Evolutionary conservation across 495 filamentous ascomycete genomes (phyloP), one percentile per base, ranked within the genome.

Genomic region (Astrothelium macrocarpum): DNA sequence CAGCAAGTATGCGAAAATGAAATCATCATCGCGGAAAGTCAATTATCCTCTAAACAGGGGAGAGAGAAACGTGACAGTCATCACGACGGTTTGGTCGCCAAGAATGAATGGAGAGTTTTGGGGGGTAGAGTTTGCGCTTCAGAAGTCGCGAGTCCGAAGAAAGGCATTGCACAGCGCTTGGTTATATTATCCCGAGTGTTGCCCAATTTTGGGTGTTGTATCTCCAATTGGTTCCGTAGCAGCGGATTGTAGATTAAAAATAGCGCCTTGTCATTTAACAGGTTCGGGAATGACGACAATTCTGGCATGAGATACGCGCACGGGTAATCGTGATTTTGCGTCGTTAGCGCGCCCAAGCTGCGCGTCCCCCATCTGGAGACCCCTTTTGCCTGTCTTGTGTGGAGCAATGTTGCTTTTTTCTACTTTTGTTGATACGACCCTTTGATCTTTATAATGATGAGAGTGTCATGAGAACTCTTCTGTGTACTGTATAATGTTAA

Each of bases 81-180:
- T n/a, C n/a, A 39, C 5, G 14, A 39, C 14, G 34, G 5, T 39
- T 39, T 5, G 34, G 14, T 14, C 34, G 34, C 34, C 34, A 64
- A 68, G 63, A 60, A 65, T 29, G 65, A 60, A 20, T 25, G 43
- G 62, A 59, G 53, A 34, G 32, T 59, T 59, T 36, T 66, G 2
- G 53, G n/a, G 9, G 16, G 46, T n/a, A 53, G 49, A 56, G 49
- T 5, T 18, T 5, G 20, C 26, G n/a, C 34, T 5, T 39, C 34
- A 14, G 5, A 5, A 14, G 34, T 5, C 34, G 58, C 2, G 28
- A 18, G 56, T 28, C 26, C 1, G 36, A 53, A 45, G 42, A 20
- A 59, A 7, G 31, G 34, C 14, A 39, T 39, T 39, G 34, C 34
- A 39, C 34, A 39, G 5, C 14, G 34, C 34, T 39, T 39, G 14